Conservation (phyloP, 495 filamentous ascomycete genomes). For the Talaromyces nanjingensis region DNA sequence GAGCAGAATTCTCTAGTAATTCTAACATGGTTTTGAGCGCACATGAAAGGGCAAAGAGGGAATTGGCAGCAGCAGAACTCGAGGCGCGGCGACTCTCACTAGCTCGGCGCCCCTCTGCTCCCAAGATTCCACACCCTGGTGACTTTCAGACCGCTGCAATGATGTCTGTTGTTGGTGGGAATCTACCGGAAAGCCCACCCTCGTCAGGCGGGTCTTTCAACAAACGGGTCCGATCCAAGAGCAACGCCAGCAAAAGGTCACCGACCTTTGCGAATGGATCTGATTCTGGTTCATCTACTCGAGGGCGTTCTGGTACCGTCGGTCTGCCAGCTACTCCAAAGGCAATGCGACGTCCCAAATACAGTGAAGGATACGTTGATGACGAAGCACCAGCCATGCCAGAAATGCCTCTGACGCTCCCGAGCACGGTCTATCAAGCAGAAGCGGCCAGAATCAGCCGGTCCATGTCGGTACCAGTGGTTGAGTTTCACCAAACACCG, state of each 20-base stretch:
- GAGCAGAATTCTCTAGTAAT: constrained; percentile 12
- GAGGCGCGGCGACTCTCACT: constrained; percentile 81
- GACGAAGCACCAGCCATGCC: constrained; percentile 59
- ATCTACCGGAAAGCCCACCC: constrained; percentile 25
- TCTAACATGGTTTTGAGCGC: constrained; percentile 21
- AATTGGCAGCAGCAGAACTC: constrained; percentile 75
- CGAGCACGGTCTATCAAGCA: constrained; percentile 59
- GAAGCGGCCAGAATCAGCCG: constrained; percentile 50
- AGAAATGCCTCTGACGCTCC: constrained; percentile 53
- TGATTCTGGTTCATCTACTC: constrained; percentile 30
- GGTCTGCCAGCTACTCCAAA: constrained; percentile 78
- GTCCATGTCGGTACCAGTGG: constrained; percentile 69
- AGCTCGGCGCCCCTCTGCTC: constrained; percentile 68
- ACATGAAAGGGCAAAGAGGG: constrained; percentile 51
- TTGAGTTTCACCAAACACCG: constrained; percentile 43
- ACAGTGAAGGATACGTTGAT: constrained; percentile 49
- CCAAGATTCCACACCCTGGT: constrained; percentile 73
- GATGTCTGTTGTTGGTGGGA: constrained; percentile 7
- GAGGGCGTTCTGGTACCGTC: constrained; percentile 33
- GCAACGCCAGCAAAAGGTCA: constrained; percentile 34
- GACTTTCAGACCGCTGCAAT: constrained; percentile 45
- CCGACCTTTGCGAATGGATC: constrained; percentile 40
- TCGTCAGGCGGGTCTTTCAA: constrained; percentile 35
- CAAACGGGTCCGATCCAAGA: constrained; percentile 31
- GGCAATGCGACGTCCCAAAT: constrained; percentile 75